Evolutionary conservation across 805 yeast genomes (phyloP).

Genomic region (Myxozyma nipponensis): DNA sequence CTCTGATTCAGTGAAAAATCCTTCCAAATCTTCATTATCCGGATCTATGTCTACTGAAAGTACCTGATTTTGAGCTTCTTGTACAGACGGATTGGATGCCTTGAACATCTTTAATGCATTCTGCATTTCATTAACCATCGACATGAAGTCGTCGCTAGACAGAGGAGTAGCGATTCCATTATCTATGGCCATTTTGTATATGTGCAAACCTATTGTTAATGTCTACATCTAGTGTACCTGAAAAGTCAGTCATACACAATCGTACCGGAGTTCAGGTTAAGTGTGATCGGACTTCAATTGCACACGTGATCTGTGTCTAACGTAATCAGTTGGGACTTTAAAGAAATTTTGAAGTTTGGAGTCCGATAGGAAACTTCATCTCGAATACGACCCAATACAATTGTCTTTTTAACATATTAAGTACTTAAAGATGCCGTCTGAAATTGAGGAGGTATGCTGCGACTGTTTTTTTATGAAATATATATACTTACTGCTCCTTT

Average conservation of each 20-base stretch:
- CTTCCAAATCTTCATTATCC: constrained; percentile 8
- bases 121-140: background rate
- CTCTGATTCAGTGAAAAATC: constrained; percentile 19
- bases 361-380: too few species aligned
- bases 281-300: too few species aligned
- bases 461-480: constrained; percentile 1
- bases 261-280: too few species aligned
- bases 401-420: background rate
- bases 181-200: background rate
- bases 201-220: too few species aligned
- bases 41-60: background rate
- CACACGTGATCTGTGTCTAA: too few species aligned
- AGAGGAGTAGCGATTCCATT: background rate
- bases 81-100: background rate
- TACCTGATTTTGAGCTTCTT: background rate
- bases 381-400: too few species aligned
- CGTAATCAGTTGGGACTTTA: too few species aligned
- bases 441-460: constrained; percentile 47
- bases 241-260: too few species aligned
- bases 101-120: background rate
- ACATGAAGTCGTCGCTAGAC: background rate
- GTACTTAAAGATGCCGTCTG: constrained; percentile 44
- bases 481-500: constrained; percentile 1
- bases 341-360: too few species aligned
- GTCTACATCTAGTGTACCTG: too few species aligned